Evolutionary conservation across 1,284 basidiomycete species (phyloP).

Genomic region (Pterulicium gracile): DNA sequence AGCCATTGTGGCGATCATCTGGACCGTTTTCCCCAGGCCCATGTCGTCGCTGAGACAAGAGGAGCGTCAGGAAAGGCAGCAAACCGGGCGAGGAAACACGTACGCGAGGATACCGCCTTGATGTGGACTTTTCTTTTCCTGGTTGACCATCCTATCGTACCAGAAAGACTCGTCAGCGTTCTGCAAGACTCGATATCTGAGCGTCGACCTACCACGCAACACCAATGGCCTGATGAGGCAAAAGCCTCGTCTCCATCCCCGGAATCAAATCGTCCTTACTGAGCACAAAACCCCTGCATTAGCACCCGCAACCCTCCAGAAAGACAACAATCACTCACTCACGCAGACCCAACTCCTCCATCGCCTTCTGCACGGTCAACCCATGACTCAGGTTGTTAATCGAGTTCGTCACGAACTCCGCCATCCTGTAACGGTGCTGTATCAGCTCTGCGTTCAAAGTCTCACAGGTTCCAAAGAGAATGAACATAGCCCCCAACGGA

Average conservation of each 20-base stretch:
- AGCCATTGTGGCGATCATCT: slow-evolving; percentile 66
- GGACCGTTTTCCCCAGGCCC: slow-evolving; percentile 71
- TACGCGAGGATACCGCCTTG: slow-evolving; percentile 71
- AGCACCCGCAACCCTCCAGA: not conserved
- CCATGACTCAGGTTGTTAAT: slow-evolving; percentile 46
- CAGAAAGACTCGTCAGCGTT: slow-evolving; percentile 14
- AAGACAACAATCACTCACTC: slow-evolving; percentile 25
- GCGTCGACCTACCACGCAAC: slow-evolving; percentile 44
- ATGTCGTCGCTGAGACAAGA: slow-evolving; percentile 69
- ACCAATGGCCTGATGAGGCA: slow-evolving; percentile 65
- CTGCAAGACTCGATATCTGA: slow-evolving; percentile 7
- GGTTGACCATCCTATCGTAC: slow-evolving; percentile 52
- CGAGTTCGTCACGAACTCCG: slow-evolving; percentile 45
- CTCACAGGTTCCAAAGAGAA: too few relatives aligned
- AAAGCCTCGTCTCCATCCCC: slow-evolving; percentile 52
- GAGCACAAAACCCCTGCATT: slow-evolving; percentile 5
- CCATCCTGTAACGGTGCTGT: slow-evolving; percentile 33
- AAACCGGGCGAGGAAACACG: slow-evolving; percentile 17
- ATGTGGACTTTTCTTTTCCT: slow-evolving; percentile 34
- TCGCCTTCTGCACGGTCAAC: slow-evolving; percentile 36
- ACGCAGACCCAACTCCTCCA: slow-evolving; percentile 37
- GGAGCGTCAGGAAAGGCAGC: too few relatives aligned
- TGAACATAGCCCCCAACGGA: too few relatives aligned
- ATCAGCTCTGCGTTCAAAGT: too few relatives aligned
- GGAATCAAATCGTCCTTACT: slow-evolving; percentile 44